Evolutionary conservation across 192 early-diverging fungal genomes (phyloP), one percentile per base, ranked within the genome.

Genomic region (Chytriomyces sp.): DNA sequence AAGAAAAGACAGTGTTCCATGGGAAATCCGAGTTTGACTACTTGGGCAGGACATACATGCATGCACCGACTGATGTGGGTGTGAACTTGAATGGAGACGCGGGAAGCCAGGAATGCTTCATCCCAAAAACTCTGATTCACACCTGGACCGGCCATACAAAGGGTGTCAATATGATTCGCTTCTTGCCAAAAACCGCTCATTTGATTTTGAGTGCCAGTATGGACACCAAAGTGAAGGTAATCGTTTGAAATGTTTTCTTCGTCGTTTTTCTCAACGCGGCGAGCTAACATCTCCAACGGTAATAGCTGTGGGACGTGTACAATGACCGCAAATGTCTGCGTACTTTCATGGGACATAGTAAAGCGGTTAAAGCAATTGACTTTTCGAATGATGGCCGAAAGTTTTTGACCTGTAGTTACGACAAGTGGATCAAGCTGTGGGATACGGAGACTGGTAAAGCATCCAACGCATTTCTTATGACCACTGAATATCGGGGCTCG

Each of bases 21-120:
- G 96, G 95, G 45, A 91, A 91, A 80, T 70, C 89, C 0, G 93
- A 94, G 81, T 85, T 82, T 45, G 97, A 99, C 83, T 98, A 98
- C 84, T 87, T 94, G 75, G 97, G 97, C 26, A 82, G 98, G 60
- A 96, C 97, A 7, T 99, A 98, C 76, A 96, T 99, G 93, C 93
- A 95, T 77, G 91, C 95, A 0, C 98, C 98, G n/a, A 84, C 85
- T 53, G 97, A 97, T 83, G 81, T 96, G 67, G 84, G 91, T 74
- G 86, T 90, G 69, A 92, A 97, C 78, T 78, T 97, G 63, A 60
- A 79, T 18, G 88, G 87, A 7, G 94, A 94, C 60, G 79, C 91
- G 7, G 94, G 95, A 35, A 77, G 80, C 48, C 87, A 93, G 76
- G 88, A 91, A 67, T 94, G 93, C 77, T 97, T 91, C 79, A 88